Evolutionary conservation across 2,329 filamentous ascomycete species (phyloP).

Genomic region (Fusarium sacchari): DNA sequence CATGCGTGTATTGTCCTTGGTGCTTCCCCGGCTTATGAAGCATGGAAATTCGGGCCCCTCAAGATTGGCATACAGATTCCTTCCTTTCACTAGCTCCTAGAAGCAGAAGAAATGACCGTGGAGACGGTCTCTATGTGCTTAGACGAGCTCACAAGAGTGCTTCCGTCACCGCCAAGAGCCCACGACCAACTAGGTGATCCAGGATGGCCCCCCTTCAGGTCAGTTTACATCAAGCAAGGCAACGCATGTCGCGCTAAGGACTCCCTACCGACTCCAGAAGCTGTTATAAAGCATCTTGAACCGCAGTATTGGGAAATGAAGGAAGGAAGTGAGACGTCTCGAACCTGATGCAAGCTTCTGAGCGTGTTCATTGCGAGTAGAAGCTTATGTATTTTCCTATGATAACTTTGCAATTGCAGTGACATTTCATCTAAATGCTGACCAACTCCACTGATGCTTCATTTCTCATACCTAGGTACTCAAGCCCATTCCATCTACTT

Average conservation of each 20-base stretch:
- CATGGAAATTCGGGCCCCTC: background rate
- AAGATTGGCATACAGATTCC: background rate
- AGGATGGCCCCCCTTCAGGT: background rate
- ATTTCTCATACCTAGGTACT: background rate
- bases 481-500: background rate
- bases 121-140: background rate
- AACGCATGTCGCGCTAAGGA: background rate
- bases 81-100: background rate
- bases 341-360: background rate
- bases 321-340: background rate
- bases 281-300: background rate
- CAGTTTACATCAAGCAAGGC: background rate
- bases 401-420: background rate
- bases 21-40: background rate
- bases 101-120: background rate
- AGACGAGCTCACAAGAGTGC: no score
- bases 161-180: background rate
- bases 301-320: background rate
- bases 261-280: background rate
- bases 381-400: background rate
- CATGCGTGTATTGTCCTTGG: background rate
- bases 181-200: background rate
- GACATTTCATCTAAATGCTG: background rate
- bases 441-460: constrained; percentile 17
- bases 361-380: background rate